Conservation (phyloP, 2,329 filamentous ascomycete species). For the Elsinoe arachidis region DNA sequence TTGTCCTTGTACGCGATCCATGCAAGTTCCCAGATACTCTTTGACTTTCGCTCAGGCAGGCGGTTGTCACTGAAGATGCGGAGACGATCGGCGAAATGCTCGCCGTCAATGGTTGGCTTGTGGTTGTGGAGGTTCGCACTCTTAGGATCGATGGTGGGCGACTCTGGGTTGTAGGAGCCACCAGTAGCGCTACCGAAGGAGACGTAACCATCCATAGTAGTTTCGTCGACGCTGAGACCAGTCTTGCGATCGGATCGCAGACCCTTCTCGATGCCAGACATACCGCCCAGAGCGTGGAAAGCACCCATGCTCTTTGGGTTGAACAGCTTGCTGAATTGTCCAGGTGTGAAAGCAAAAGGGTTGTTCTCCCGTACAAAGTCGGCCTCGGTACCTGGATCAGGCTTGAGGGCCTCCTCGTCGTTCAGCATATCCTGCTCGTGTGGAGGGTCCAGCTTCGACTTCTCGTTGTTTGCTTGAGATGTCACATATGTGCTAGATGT, state of each 20-base stretch:
- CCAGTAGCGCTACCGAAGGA: conserved; percentile 56
- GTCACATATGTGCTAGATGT: conserved; percentile 51
- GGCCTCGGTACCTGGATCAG: conserved; percentile 65
- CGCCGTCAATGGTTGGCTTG: conserved; percentile 21
- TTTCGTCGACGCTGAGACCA: conserved; percentile 65
- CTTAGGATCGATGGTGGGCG: conserved; percentile 18
- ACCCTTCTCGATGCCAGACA: conserved; percentile 65
- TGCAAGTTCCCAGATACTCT: conserved; percentile 60
- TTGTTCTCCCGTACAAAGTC: conserved; percentile 72
- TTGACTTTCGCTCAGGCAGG: conserved; percentile 60
- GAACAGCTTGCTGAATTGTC: conserved; percentile 70
- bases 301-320: conserved; percentile 71
- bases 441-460: conserved; percentile 26
- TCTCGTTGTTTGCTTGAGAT: conserved; percentile 23
- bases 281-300: conserved; percentile 65
- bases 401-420: conserved; percentile 60
- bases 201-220: conserved; percentile 52
- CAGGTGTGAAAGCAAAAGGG: conserved; percentile 74
- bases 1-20: conserved; percentile 83
- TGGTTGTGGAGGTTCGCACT: conserved; percentile 19
- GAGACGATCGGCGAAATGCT: conserved; percentile 53
- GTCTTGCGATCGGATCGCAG: conserved; percentile 55
- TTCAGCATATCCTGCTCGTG: conserved; percentile 47
- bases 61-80: conserved; percentile 63
- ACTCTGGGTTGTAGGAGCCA: not conserved